Evolutionary conservation across 2,329 filamentous ascomycete genomes (phyloP).

Genomic region (Leptosphaerulina australis): DNA sequence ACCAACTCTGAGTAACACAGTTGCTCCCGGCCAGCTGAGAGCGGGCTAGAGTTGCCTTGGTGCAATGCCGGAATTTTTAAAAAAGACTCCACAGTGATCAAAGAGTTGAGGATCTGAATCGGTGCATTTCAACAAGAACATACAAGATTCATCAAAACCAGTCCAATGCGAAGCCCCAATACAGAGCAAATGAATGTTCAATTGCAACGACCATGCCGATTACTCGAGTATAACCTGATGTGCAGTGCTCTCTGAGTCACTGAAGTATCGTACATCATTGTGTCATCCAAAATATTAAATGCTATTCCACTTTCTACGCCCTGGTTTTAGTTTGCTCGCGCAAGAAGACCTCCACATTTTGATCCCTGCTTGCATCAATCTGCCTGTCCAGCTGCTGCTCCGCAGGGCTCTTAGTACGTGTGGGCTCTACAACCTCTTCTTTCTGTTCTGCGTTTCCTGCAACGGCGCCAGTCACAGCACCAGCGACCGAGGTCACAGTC

Average conservation of each 20-base stretch:
- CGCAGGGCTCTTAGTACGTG: conserved; percentile 35
- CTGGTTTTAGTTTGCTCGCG: conserved; percentile 33
- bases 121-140: too few relatives aligned
- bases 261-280: conserved; percentile 12
- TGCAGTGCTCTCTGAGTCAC: neutral
- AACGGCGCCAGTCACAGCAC: conserved; percentile 35
- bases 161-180: too few relatives aligned
- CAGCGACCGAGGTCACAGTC: conserved; percentile 43
- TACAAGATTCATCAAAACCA: too few relatives aligned
- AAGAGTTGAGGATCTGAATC: too few relatives aligned
- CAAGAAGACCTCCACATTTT: conserved; percentile 43
- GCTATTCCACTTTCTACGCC: conserved; percentile 3
- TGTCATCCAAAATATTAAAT: neutral
- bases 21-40: too few relatives aligned
- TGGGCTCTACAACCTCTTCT: conserved; percentile 21
- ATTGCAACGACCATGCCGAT: neutral
- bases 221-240: neutral
- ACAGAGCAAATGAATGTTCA: neutral
- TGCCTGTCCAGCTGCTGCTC: conserved; percentile 38
- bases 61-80: too few relatives aligned
- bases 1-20: too few relatives aligned
- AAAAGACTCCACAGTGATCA: too few relatives aligned
- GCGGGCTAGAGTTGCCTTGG: too few relatives aligned
- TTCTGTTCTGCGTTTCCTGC: conserved; percentile 33
- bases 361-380: conserved; percentile 38